Evolutionary conservation across 1,139 yeast species (phyloP).

Genomic region (Hyphopichia burtonii): DNA sequence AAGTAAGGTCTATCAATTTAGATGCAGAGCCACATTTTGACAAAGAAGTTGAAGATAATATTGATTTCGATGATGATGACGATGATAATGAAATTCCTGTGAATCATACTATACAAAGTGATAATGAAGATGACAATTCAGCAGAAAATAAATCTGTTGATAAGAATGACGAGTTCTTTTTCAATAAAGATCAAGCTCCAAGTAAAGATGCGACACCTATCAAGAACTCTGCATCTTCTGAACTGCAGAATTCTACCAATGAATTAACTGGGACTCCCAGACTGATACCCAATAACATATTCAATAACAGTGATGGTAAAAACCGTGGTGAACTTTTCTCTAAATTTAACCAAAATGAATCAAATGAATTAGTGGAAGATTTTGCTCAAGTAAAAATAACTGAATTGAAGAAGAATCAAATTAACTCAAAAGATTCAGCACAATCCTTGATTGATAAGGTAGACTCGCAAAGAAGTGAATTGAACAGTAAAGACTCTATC

Average conservation of each 20-base stretch:
- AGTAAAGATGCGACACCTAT: background rate
- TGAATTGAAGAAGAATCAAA: conserved; percentile 12
- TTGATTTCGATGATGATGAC: conserved; percentile 6
- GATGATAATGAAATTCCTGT: background rate
- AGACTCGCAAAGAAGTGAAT: background rate
- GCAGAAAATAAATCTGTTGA: background rate
- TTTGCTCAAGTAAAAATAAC: conserved; percentile 40
- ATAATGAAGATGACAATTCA: background rate
- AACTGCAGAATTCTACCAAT: conserved; percentile 4
- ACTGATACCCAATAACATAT: background rate
- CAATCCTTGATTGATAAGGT: background rate
- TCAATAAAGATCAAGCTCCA: background rate
- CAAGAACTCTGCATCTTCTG: background rate
- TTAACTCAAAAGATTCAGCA: background rate
- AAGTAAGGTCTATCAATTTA: conserved; percentile 4
- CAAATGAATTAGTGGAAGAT: conserved; percentile 31
- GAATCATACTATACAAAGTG: background rate
- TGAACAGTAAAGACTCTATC: conserved; percentile 17
- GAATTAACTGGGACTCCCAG: background rate
- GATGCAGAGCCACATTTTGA: conserved; percentile 10
- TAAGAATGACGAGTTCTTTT: background rate
- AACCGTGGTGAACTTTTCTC: conserved; percentile 4
- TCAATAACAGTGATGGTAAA: background rate
- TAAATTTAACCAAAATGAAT: conserved; percentile 16
- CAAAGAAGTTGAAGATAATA: conserved; percentile 10